phyloP scores from a whole-genome alignment of 768 basidiomycete genomes.

The Melanogaster broomeanus region DNA sequence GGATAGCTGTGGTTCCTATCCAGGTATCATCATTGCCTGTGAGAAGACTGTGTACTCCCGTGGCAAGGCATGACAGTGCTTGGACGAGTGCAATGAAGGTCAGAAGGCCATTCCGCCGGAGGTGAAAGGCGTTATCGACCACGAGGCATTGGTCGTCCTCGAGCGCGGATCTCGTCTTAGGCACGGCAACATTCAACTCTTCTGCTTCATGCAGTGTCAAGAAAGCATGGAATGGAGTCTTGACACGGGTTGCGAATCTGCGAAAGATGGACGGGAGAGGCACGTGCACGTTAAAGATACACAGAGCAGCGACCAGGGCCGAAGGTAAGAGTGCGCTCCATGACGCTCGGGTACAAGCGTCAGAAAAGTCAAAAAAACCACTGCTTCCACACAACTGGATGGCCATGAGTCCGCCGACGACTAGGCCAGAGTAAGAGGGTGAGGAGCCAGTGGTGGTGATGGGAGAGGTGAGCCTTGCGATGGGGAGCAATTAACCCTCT shows the following conservation, averaged over 20 bases:
- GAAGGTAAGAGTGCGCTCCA: constrained; percentile 37
- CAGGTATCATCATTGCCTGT: not conserved
- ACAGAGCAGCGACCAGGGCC: not conserved
- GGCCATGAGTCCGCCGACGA: not conserved
- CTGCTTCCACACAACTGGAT: not conserved
- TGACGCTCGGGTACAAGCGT: constrained; percentile 45
- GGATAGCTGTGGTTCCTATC: constrained; percentile 4
- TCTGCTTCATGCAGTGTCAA: constrained; percentile 6
- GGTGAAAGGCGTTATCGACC: not conserved
- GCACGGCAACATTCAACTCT: not conserved
- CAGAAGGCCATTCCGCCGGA: constrained; percentile 16
- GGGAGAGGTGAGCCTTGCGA: too few relatives aligned
- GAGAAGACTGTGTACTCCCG: constrained; percentile 11
- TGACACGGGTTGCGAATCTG: not conserved
- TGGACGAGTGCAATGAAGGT: constrained; percentile 15
- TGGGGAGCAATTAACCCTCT: too few relatives aligned
- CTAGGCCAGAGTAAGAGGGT: not conserved
- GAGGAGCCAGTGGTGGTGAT: too few relatives aligned
- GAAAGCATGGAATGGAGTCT: not conserved
- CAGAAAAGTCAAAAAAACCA: constrained; percentile 35
- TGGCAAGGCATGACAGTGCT: constrained; percentile 14
- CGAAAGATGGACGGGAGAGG: not conserved
- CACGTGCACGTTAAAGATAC: not conserved
- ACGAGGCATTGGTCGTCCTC: not conserved
- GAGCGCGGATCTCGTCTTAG: too few relatives aligned